Base-by-base conservation (phyloP, 176 grass and related monocot species). In the Elymus sibiricus region DNA sequence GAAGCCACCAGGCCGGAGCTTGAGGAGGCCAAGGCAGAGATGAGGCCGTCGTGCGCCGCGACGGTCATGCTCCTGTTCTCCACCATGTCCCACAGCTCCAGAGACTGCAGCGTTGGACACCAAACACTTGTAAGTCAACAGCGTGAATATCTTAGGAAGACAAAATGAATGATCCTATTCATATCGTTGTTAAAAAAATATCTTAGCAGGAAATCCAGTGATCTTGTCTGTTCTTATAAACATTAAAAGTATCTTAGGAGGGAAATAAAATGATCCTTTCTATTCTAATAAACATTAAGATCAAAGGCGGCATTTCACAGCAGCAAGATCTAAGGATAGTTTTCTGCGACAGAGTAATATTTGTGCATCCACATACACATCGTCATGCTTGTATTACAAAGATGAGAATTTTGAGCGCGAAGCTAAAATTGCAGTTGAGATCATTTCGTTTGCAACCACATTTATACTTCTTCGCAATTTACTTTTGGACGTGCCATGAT, bases 1-100 rank as follows among this genome's bases (percentile, higher is more conserved):
- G 96, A 95, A 51, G 96, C 96, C 16, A 98, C 90, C 64, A 94
- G 64, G 24, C 96, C 96, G 0, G 88, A 67, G 64, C 89, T 95
- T 1, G 91, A 95, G 13, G 92, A 83, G 0, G 93, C 93, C 68
- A 98, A 22, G 14, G 93, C 79, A 11, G 93, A 85, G 66, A 98
- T 65, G 4, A 95, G 83, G 66, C 90, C 79, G 0, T 94, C 88
- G 10, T 98, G 93, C 0, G 93, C 93, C 0, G 92, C 22, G 9
- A 98, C 72, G 5, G 90, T 92, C 91, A 98, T 95, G 1, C 90
- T 95, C 82, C 91, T 87, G 12, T 90, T 93, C 77, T 91, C 91
- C 5, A 82, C 46, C 86, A 98, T 83, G 86, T 98, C 96, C 96
- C 96, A 98, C 11, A 98, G 91, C 87, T 95, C 93, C 11, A 98